Conservation (phyloP, 306 rosid species). For the Lathyrus tuberosus region DNA sequence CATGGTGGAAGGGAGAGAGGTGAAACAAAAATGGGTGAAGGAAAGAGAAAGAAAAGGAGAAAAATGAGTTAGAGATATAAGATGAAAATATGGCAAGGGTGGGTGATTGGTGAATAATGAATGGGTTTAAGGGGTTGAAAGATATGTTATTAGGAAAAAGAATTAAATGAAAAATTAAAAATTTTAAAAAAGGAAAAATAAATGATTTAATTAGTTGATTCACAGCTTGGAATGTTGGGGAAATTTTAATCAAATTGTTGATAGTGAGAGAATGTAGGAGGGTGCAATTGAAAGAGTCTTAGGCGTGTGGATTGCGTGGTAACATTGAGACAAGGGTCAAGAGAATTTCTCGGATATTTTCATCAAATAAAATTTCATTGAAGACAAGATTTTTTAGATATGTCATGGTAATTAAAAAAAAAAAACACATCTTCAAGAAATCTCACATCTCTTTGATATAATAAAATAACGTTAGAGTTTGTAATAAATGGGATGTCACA, state of each 20-base stretch:
- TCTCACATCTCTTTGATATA: too few relatives aligned
- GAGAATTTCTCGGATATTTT: conserved; percentile 46
- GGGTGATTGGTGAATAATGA: conserved; percentile 42
- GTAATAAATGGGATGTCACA: too few relatives aligned
- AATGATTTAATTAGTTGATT: conserved; percentile 27
- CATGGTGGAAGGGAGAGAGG: conserved; percentile 58
- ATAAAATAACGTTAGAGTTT: too few relatives aligned
- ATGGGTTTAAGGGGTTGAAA: conserved; percentile 54
- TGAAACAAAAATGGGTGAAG: conserved; percentile 2
- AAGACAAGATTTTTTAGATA: too few relatives aligned
- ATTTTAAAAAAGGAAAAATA: not conserved
- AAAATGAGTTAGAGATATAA: conserved; percentile 10
- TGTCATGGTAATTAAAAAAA: too few relatives aligned
- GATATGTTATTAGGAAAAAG: conserved; percentile 27
- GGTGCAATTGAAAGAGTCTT: conserved; percentile 49
- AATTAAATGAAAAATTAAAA: not conserved
- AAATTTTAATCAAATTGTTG: conserved; percentile 46
- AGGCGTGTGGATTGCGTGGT: conserved; percentile 33
- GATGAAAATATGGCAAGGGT: conserved; percentile 41
- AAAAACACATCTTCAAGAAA: too few relatives aligned
- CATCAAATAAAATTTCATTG: too few relatives aligned
- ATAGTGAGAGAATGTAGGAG: conserved; percentile 77
- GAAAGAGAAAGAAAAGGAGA: conserved; percentile 18
- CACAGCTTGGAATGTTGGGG: conserved; percentile 58
- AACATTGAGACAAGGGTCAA: conserved; percentile 40